phyloP scores from a whole-genome alignment of 2,329 filamentous ascomycete genomes.

The Beauveria sp. region DNA sequence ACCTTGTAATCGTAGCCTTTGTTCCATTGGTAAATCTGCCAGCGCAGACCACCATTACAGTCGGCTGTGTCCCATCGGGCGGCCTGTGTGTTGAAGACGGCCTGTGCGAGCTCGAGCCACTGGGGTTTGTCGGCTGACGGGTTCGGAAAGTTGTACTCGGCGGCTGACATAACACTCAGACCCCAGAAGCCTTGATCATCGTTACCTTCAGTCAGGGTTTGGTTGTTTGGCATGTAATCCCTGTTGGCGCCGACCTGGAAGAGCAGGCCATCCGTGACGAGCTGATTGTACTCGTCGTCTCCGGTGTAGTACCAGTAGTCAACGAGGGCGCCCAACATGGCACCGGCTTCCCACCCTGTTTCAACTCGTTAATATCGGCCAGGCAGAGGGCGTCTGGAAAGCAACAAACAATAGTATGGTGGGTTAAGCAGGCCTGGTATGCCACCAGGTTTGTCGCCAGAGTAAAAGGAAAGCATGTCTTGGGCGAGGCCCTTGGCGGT shows the following conservation, averaged over 20 bases:
- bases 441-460: constrained; percentile 41
- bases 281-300: constrained; percentile 55
- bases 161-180: constrained; percentile 71
- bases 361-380: neutral
- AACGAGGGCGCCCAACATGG: constrained; percentile 62
- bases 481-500: constrained; percentile 42
- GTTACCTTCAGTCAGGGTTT: constrained; percentile 55
- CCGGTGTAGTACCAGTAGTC: constrained; percentile 68
- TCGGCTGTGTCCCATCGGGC: constrained; percentile 60
- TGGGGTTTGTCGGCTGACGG: constrained; percentile 54
- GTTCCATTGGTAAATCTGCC: constrained; percentile 82
- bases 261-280: constrained; percentile 49
- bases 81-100: constrained; percentile 74
- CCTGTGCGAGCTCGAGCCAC: constrained; percentile 67
- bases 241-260: constrained; percentile 52
- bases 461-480: constrained; percentile 38
- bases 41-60: constrained; percentile 70
- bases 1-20: constrained; percentile 67
- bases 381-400: constrained; percentile 28
- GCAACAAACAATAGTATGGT: constrained; percentile 47
- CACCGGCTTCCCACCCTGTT: constrained; percentile 61
- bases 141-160: constrained; percentile 68
- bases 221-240: constrained; percentile 62
- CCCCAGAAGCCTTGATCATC: constrained; percentile 81
- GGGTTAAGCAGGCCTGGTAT: constrained; percentile 44